phyloP scores from a whole-genome alignment of 2,329 filamentous ascomycete genomes.

The Sporothrix sp. region DNA sequence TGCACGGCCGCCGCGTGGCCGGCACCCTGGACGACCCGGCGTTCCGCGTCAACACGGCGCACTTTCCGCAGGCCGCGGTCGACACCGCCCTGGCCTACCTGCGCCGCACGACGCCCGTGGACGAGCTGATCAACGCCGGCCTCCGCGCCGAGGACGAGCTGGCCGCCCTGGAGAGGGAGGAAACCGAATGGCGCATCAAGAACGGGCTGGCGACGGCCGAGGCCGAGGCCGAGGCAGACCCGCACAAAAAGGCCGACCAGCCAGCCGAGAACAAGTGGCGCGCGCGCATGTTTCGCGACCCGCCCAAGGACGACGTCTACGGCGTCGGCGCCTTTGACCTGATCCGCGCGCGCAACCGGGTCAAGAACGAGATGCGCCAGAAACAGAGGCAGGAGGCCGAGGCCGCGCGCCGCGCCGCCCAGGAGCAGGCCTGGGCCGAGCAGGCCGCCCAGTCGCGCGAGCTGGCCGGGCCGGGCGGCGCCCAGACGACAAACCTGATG shows the following conservation, averaged over 20 bases:
- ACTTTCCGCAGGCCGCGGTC: slow-evolving; percentile 34
- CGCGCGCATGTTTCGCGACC: slow-evolving; percentile 21
- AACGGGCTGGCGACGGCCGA: slow-evolving; percentile 18
- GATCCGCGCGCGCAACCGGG: slow-evolving; percentile 45
- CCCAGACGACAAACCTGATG: slow-evolving; percentile 26
- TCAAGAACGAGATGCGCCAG: slow-evolving; percentile 37
- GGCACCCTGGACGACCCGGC: slow-evolving; percentile 53
- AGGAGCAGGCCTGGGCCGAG: slow-evolving; percentile 24
- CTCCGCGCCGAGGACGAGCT: slow-evolving; percentile 55
- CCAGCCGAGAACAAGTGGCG: slow-evolving; percentile 15
- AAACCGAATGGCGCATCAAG: slow-evolving; percentile 20
- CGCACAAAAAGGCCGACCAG: not conserved
- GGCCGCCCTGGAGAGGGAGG: slow-evolving; percentile 35
- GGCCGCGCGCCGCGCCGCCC: slow-evolving; percentile 21
- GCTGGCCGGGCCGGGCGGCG: slow-evolving; percentile 6
- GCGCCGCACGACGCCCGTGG: slow-evolving; percentile 43
- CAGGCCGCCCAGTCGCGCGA: slow-evolving; percentile 28
- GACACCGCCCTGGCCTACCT: slow-evolving; percentile 44
- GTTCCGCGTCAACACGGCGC: slow-evolving; percentile 37
- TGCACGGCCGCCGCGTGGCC: slow-evolving; percentile 54
- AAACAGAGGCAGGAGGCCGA: slow-evolving; percentile 20
- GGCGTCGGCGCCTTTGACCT: slow-evolving; percentile 47
- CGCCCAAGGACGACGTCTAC: slow-evolving; percentile 40
- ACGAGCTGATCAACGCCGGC: slow-evolving; percentile 52
- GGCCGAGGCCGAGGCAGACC: slow-evolving; percentile 10